Evolutionary conservation across 2,329 filamentous ascomycete species (phyloP), one percentile per base, ranked within the genome.

Genomic region (Calonectria multiphialidica): DNA sequence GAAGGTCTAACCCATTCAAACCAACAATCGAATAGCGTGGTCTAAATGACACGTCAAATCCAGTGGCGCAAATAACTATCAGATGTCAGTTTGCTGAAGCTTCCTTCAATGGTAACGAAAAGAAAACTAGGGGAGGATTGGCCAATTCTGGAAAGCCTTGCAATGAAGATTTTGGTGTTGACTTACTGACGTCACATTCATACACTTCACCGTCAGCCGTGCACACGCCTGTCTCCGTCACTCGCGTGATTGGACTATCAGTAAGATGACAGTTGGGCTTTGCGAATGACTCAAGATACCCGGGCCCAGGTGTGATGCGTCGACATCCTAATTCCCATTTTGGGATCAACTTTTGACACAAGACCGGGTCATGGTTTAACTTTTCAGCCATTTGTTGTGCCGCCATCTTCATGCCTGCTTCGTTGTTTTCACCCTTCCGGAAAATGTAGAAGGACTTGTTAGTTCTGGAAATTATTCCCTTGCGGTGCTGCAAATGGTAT

Each of bases 11-110:
- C 3, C 86, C 87, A 3, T 83, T 80, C 50, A 83, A 83, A 1
- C 90, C 90, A 1, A 84, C 81, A 3, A 91, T 85, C 10, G 85
- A 84, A 70, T 89, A 90, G 0, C 85, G 83, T 3, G 89, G 88
- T 1, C 84, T 78, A 78, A 89, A 90, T 0, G 87, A 89, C 8
- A 86, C 86, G 73, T 90, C 86, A 73, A 90, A 90, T 2, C 89
- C 88, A 0, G 88, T 90, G 18, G 89, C 89, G 68, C 89, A 90
- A 23, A 91, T 82, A 25, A 92, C 76, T 77, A 25, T 21, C 16
- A 6, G 4, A 21, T 59, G 21, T 59, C 13, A 18, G 21, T 2
- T 59, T 28, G n/a, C 42, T 10, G 6, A 37, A 12, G 49, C 8
- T 15, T n/a, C 12, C 12, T 2, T 1, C 23, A 15, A 37, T 40